A percentile compares a stretch with the other conserved stretches of the same genome.
phyloP scores from a whole-genome alignment of 768 basidiomycete species.

The Lentinula boryana region DNA sequence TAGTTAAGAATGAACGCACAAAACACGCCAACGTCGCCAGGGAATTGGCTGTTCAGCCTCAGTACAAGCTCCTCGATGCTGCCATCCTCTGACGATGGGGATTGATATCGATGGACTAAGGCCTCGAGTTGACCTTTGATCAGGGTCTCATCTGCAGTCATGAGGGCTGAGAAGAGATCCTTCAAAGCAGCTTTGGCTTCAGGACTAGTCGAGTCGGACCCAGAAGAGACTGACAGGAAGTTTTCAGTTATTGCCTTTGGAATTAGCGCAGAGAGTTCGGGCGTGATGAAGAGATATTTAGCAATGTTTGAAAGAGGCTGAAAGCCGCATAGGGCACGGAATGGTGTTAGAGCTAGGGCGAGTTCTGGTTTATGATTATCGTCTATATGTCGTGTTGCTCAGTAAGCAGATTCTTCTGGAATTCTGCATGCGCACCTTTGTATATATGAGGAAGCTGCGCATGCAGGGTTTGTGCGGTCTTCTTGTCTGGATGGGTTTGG shows the following conservation, averaged over 20 bases:
- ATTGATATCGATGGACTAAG: conserved; percentile 60
- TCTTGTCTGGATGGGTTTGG: conserved; percentile 84
- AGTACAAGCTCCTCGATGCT: conserved; percentile 56
- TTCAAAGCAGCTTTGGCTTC: conserved; percentile 61
- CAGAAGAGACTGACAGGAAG: conserved; percentile 45
- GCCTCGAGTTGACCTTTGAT: conserved; percentile 49
- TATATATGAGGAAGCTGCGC: conserved; percentile 74
- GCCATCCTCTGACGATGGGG: conserved; percentile 31
- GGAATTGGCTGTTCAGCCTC: conserved; percentile 67
- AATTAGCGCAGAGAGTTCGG: conserved; percentile 74
- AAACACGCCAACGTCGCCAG: conserved; percentile 89
- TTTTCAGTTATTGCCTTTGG: conserved; percentile 42
- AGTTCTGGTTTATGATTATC: conserved; percentile 98
- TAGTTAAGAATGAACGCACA: conserved; percentile 89
- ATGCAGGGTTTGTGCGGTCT: conserved; percentile 66
- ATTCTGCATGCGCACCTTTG: conserved; percentile 57
- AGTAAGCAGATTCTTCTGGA: background rate
- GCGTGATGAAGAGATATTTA: conserved; percentile 54
- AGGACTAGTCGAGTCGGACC: conserved; percentile 33
- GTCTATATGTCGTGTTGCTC: conserved; percentile 39
- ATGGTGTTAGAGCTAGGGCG: conserved; percentile 93
- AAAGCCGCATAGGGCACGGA: conserved; percentile 91
- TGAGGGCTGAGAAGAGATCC: conserved; percentile 74
- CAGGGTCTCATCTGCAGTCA: conserved; percentile 60
- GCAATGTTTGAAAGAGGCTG: conserved; percentile 73